phyloP scores from a whole-genome alignment of 2,329 filamentous ascomycete species.

The Cordyceps sp. region DNA sequence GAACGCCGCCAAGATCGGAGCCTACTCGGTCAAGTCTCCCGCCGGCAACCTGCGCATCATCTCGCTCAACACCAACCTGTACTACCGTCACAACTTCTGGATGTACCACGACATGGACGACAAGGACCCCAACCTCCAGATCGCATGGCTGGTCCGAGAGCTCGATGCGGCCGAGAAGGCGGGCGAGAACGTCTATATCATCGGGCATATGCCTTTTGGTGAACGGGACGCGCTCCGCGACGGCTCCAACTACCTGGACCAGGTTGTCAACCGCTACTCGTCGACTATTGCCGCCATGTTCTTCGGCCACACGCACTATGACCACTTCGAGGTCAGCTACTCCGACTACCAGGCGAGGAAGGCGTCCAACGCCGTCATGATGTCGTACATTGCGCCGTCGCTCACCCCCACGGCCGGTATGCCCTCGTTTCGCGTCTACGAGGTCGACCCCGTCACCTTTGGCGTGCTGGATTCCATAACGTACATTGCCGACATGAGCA shows the following conservation, averaged over 20 bases:
- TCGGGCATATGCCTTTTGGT: constrained; percentile 39
- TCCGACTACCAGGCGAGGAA: constrained; percentile 23
- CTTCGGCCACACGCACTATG: constrained; percentile 39
- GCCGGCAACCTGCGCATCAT: constrained; percentile 35
- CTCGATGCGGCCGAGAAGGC: constrained; percentile 34
- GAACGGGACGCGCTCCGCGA: constrained; percentile 33
- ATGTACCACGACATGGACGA: constrained; percentile 27
- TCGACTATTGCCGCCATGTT: constrained; percentile 37
- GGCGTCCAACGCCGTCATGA: constrained; percentile 25
- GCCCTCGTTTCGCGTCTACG: constrained; percentile 41
- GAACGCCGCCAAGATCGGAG: constrained; percentile 22
- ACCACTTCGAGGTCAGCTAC: constrained; percentile 40
- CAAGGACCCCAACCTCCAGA: constrained; percentile 32
- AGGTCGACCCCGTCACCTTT: constrained; percentile 39
- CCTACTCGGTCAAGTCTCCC: constrained; percentile 28
- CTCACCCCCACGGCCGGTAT: constrained; percentile 37
- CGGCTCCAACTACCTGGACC: constrained; percentile 32
- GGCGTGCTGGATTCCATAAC: constrained; percentile 34
- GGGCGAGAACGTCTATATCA: constrained; percentile 36
- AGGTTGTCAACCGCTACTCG: constrained; percentile 34
- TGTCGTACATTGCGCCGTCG: constrained; percentile 37
- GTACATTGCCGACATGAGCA: constrained; percentile 35
- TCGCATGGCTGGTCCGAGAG: constrained; percentile 35
- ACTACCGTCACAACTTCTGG: constrained; percentile 39
- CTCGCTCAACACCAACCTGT: constrained; percentile 41